Evolutionary conservation across 768 basidiomycete species (phyloP), one percentile per base, ranked within the genome.

Genomic region (Lyophyllum decastes): DNA sequence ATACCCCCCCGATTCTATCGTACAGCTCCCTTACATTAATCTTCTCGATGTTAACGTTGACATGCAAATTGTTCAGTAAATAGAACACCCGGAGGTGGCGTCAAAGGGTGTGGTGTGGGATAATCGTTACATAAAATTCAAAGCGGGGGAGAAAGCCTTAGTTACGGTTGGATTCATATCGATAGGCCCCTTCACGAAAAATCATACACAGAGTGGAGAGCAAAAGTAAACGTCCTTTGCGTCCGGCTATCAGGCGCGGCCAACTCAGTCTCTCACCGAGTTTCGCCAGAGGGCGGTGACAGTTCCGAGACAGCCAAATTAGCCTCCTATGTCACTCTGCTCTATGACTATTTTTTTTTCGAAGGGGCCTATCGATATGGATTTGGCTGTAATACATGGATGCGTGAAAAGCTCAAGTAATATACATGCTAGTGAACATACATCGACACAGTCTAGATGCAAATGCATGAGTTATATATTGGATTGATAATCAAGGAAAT

Each of bases 311-410:
- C n/a, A n/a, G n/a, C n/a, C n/a, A n/a, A n/a, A n/a, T n/a, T n/a
- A n/a, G n/a, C n/a, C n/a, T n/a, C n/a, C n/a, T n/a, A n/a, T n/a
- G n/a, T n/a, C n/a, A n/a, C n/a, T n/a, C n/a, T n/a, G n/a, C n/a
- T n/a, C n/a, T n/a, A n/a, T n/a, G n/a, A n/a, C n/a, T n/a, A n/a
- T n/a, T n/a, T n/a, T n/a, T n/a, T n/a, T n/a, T n/a, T n/a, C n/a
- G n/a, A n/a, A n/a, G n/a, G n/a, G n/a, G n/a, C n/a, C n/a, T n/a
- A n/a, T n/a, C n/a, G n/a, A n/a, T n/a, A n/a, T n/a, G n/a, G n/a
- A n/a, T n/a, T n/a, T n/a, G n/a, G n/a, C n/a, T n/a, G n/a, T n/a
- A 49, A 64, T 64, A 65, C 59, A 64, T 27, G 47, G 24, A 52
- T 63, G 50, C 51, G 43, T 48, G 41, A 53, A 22, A 63, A 57